A percentile compares a stretch with the other conserved stretches of the same genome.
Conservation (phyloP, 352 stramenopile genomes). For the Globisporangium takayamanum region DNA sequence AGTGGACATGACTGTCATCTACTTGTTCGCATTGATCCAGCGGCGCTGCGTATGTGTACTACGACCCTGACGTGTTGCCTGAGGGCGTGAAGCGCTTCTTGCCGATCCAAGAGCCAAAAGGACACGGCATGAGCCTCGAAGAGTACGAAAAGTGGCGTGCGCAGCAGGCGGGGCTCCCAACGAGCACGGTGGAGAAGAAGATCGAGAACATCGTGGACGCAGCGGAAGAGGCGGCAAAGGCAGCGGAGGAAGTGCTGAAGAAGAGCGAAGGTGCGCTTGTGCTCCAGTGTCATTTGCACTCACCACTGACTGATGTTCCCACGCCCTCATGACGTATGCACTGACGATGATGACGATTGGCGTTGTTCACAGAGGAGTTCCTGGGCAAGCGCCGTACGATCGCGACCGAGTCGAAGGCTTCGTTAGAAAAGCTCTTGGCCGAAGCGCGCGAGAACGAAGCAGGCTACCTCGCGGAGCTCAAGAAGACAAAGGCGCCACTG, state of each 20-base stretch:
- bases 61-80: slow-evolving; percentile 78
- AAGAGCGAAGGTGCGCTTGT: slow-evolving; percentile 20
- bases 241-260: slow-evolving; percentile 7
- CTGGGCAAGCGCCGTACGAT: slow-evolving; percentile 6
- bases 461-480: slow-evolving; percentile 71
- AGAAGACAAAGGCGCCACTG: slow-evolving; percentile 36
- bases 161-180: slow-evolving; percentile 46
- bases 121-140: slow-evolving; percentile 81
- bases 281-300: neutral
- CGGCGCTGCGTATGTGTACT: slow-evolving; percentile 77
- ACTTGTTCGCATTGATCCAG: slow-evolving; percentile 14
- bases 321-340: no score
- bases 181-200: slow-evolving; percentile 28
- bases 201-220: neutral
- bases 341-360: neutral
- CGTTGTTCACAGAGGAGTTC: slow-evolving; percentile 7
- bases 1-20: neutral
- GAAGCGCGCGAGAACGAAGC: slow-evolving; percentile 79
- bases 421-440: slow-evolving; percentile 64
- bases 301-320: no score
- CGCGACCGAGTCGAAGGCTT: slow-evolving; percentile 53
- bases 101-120: slow-evolving; percentile 74
- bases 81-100: slow-evolving; percentile 66
- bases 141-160: slow-evolving; percentile 85
- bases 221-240: slow-evolving; percentile 6